phyloP scores from a whole-genome alignment of 1,284 basidiomycete genomes.

The Malassezia obtusa region DNA sequence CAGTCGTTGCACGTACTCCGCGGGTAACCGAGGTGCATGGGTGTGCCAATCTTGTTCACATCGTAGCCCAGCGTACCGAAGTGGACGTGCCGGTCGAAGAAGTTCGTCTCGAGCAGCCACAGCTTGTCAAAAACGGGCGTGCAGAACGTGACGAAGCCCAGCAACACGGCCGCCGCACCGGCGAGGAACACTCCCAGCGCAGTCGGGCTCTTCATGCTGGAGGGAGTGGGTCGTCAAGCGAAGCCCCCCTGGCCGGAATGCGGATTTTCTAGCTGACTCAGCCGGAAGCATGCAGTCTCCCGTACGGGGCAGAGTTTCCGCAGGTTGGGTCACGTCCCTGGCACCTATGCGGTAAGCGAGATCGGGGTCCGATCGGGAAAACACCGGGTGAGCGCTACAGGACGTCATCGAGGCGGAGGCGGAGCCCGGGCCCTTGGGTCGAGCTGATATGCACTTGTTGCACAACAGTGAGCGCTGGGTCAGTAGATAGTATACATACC shows the following conservation, averaged over 20 bases:
- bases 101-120: not conserved
- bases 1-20: not conserved
- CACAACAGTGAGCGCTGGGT: constrained; percentile 28
- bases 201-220: constrained; percentile 2
- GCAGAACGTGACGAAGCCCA: constrained; percentile 13
- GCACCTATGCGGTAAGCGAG: not conserved
- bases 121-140: constrained; percentile 5
- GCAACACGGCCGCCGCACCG: constrained; percentile 9
- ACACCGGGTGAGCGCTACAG: not conserved
- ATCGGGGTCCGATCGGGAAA: not conserved
- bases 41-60: not conserved
- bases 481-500: constrained; percentile 1
- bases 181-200: not conserved
- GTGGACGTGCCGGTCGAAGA: not conserved
- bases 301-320: too few species aligned
- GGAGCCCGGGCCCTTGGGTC: constrained; percentile 76
- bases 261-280: not conserved
- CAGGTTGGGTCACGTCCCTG: too few species aligned
- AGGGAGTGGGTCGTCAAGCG: not conserved
- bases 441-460: constrained; percentile 68
- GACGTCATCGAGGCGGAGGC: constrained; percentile 48
- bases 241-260: not conserved
- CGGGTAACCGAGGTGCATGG: constrained; percentile 6
- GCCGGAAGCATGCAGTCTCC: not conserved
- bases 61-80: constrained; percentile 13